Base-by-base conservation (phyloP, 1,284 basidiomycete species). In the Meripilus lineatus region DNA sequence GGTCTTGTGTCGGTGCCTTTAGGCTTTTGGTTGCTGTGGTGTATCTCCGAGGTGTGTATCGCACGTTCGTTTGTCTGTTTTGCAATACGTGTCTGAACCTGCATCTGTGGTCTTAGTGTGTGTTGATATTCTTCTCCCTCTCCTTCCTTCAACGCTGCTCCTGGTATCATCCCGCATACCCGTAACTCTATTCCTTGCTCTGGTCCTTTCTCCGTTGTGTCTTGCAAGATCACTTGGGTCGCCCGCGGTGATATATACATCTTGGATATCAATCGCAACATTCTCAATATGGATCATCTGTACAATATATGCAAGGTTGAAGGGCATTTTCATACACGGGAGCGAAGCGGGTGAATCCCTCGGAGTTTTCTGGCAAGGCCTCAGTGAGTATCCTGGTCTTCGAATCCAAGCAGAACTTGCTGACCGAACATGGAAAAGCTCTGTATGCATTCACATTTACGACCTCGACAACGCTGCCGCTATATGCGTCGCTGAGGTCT, bases 381-480 rank as follows among this genome's bases (percentile, higher is more conserved):
- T 78, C 45, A 74, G 84, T 86, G 51, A 48, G 80, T 75, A n/a
- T n/a, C n/a, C n/a, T n/a, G n/a, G n/a, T n/a, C n/a, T n/a, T n/a
- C n/a, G n/a, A n/a, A n/a, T n/a, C n/a, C n/a, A n/a, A n/a, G n/a
- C n/a, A n/a, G n/a, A n/a, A n/a, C n/a, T n/a, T n/a, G n/a, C n/a
- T n/a, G n/a, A n/a, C n/a, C n/a, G 20, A 37, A 10, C 10, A 30
- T 35, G 14, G 30, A 6, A 3, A 8, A 78, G 81, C 69, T 32
- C 67, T 67, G 3, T 72, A 71, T 23, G 74, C 77, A 5, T 86
- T 87, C 54, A 68, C 78, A 11, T 86, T 84, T 54, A 71, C 78
- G 14, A 79, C 84, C 1, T 66, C 75, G 6, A 74, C 75, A 47
- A 81, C 83, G 3, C 66, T 86, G 7, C 74, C 81, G 10, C 59